Base-by-base conservation (phyloP, 108 stramenopile genomes). In the Cyclostephanos invisitatus region DNA sequence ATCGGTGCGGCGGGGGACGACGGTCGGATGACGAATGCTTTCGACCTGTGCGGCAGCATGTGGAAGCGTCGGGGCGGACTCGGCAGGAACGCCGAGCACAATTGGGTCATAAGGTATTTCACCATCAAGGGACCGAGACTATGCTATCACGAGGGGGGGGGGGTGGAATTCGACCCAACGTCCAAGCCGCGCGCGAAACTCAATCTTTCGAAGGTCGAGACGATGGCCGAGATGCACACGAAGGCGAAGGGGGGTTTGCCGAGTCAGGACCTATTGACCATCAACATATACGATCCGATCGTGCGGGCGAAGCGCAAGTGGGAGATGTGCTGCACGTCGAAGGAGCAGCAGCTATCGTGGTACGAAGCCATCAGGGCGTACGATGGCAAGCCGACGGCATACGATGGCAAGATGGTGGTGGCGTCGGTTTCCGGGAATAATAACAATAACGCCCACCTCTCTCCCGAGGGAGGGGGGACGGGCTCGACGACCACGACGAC, bases 31-130 rank as follows among this genome's bases (percentile, higher is more conserved):
- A 40, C 8, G 10, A n/a, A n/a, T n/a, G n/a, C n/a, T n/a, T 82
- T 68, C 62, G 77, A 81, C 72, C 63, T 84, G 55, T 78, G 80
- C 47, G 79, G 65, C 35, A 82, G 72, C 35, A 77, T 87, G 63
- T 83, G 73, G 46, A 87, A 87, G 70, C 40, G 84, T 21, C 56
- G 86, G 14, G 81, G 81, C 60, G 86, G 86, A 8, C 78, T 85
- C 2, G 86, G 86, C 10, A 68, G 83, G 54, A 80, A 82, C 72
- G 66, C 71, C 1, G 80, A 84, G 63, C 66, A 73, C 51, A 82
- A 81, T 70, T 84, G 84, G 81, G 76, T 78, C 18, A 62, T 70
- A 56, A 57, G 84, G 35, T 81, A 72, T 49, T 84, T 84, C 72
- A 82, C 84, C 46, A 74, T 82, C 42, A 60, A 82, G 42, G 77